Evolutionary conservation across 228 moss, liverwort and hornwort genomes (phyloP), one percentile per base, ranked within the genome.

Genomic region (Sphagnum magellanicum): DNA sequence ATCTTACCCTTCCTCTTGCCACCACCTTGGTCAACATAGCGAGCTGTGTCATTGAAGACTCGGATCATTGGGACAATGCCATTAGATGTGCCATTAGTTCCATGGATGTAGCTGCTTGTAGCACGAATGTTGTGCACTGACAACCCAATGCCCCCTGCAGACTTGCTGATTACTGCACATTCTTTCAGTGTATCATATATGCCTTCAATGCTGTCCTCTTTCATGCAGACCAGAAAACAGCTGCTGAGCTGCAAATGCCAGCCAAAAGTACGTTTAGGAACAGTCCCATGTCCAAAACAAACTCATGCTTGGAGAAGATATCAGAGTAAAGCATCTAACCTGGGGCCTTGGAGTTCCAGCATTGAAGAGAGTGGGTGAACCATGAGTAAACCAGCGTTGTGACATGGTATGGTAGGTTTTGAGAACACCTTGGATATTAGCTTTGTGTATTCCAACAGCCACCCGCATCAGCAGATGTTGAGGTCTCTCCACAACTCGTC

Each of bases 381-480:
- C 98, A 50, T 98, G 94, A 0, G 94, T 98, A 15, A 93, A 98
- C 98, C 97, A 98, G 0, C 94, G 90, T 81, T 98, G 94, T 4
- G 98, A 98, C 94, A 94, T 94, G 50, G 77, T 87, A 64, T 98
- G 98, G 53, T 98, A 98, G 0, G 98, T 98, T 68, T 73, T 92
- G 8, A 98, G 66, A 6, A 76, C 94, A 0, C 79, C 72, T 10
- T 92, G 92, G 0, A 94, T 5, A 5, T 98, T 70, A 4, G 62
- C 58, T 59, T 86, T 90, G 61, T 98, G 98, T n/a, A 98, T 98
- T 0, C 95, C 95, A 1, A 96, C 92, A 4, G 95, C 74, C 0
- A 92, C 95, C 12, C 95, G 82, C 95, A 96, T 96, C 48, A 92
- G 82, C 91, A 96, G 88, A 70, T 96, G 95, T 59, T 96, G 92